phyloP scores from a whole-genome alignment of 2,329 filamentous ascomycete species.

The Cercospora zeina region DNA sequence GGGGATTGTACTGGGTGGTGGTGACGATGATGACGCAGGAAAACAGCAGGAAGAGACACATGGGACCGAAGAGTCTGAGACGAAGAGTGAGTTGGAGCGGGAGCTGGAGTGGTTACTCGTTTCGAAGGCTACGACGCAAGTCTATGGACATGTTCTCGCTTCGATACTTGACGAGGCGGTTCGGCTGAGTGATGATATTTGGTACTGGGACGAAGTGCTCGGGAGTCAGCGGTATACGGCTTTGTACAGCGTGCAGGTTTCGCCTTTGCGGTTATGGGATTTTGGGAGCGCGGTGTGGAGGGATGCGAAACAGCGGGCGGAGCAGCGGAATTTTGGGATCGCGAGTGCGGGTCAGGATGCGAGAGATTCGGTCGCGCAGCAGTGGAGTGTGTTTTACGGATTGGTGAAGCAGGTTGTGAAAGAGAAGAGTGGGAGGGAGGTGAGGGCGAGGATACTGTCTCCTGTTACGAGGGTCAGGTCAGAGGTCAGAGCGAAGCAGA shows the following conservation, averaged over 20 bases:
- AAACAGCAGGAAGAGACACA: background rate
- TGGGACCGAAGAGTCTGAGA: background rate
- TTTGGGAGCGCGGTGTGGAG: conserved; percentile 70
- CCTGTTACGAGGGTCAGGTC: conserved; percentile 74
- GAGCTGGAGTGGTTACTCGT: conserved; percentile 89
- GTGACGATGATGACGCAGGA: background rate
- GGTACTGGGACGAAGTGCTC: conserved; percentile 92
- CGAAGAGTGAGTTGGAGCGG: conserved; percentile 58
- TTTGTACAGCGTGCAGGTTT: conserved; percentile 83
- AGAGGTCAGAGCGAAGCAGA: conserved; percentile 74
- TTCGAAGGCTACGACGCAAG: conserved; percentile 88
- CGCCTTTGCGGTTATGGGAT: conserved; percentile 70
- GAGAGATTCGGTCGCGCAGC: conserved; percentile 35
- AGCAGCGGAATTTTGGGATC: conserved; percentile 30
- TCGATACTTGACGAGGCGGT: conserved; percentile 80
- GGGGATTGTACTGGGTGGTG: conserved; percentile 22
- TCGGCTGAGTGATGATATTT: conserved; percentile 79
- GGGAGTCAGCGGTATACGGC: conserved; percentile 75
- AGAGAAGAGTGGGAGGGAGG: conserved; percentile 68
- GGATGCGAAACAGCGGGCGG: conserved; percentile 54
- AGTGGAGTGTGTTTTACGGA: conserved; percentile 65
- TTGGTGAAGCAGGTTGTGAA: conserved; percentile 74
- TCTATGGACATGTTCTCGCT: conserved; percentile 77
- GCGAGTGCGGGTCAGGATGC: conserved; percentile 36
- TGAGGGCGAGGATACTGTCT: conserved; percentile 71